Evolutionary conservation across 2,329 filamentous ascomycete genomes (phyloP).

Genomic region (Cytospora piceae): DNA sequence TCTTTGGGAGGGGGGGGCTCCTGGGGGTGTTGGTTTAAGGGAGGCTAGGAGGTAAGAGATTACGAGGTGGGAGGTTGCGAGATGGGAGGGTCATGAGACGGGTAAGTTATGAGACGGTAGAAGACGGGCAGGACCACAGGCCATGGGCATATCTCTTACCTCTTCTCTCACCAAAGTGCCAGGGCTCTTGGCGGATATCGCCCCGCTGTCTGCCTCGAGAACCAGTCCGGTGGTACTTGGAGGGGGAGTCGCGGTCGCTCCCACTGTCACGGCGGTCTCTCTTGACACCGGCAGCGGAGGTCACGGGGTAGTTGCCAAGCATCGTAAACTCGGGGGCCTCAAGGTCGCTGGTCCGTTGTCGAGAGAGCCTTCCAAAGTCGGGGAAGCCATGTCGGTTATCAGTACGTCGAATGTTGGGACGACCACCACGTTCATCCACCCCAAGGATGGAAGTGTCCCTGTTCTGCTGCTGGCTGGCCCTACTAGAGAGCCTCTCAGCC

Average conservation of each 20-base stretch:
- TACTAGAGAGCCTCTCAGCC: not conserved
- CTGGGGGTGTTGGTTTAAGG: too few species aligned
- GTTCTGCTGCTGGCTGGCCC: not conserved
- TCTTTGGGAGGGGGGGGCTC: too few species aligned
- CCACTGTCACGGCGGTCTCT: not conserved
- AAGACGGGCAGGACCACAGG: not conserved
- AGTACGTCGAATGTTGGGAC: not conserved
- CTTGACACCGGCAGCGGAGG: not conserved
- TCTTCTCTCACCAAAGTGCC: not conserved
- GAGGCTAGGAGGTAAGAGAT: too few species aligned
- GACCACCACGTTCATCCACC: too few species aligned
- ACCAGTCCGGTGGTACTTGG: slow-evolving; percentile 1
- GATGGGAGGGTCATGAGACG: too few species aligned
- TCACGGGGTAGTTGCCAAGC: slow-evolving; percentile 1
- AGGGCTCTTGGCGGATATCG: not conserved
- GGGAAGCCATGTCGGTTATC: not conserved
- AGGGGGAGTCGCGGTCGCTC: not conserved
- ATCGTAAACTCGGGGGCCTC: not conserved
- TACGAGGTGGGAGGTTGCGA: too few species aligned
- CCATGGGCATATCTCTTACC: not conserved
- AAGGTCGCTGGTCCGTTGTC: not conserved
- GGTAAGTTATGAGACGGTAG: too few species aligned
- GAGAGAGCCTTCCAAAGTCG: not conserved
- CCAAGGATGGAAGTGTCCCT: not conserved
- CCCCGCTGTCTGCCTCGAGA: not conserved